Evolutionary conservation across 257 asterid species (phyloP).

Genomic region (Solanum boliviense): DNA sequence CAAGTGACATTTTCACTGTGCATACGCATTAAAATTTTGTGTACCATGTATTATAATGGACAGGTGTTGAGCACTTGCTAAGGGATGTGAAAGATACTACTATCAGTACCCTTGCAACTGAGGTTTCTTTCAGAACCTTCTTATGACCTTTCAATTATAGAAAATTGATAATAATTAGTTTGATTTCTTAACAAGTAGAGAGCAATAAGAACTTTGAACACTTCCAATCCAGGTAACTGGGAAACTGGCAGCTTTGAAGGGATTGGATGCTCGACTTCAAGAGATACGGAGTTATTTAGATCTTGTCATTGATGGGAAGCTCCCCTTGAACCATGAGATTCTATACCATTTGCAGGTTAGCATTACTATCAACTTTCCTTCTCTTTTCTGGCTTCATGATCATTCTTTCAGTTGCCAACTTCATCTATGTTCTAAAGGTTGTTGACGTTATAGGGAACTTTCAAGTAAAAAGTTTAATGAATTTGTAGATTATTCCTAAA

Average conservation of each 20-base stretch:
- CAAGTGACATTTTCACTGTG: background rate
- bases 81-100: slow-evolving; percentile 96
- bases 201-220: background rate
- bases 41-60: background rate
- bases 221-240: slow-evolving; percentile 63
- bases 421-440: background rate
- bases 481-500: background rate
- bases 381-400: background rate
- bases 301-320: slow-evolving; percentile 77
- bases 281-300: slow-evolving; percentile 81
- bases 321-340: slow-evolving; percentile 91
- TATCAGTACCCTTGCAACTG: slow-evolving; percentile 91
- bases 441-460: background rate
- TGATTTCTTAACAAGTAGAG: background rate
- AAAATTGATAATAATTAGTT: background rate
- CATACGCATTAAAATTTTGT: background rate
- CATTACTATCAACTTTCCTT: background rate
- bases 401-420: background rate
- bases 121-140: slow-evolving; percentile 69
- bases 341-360: slow-evolving; percentile 89
- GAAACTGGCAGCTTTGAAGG: slow-evolving; percentile 88
- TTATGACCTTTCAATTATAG: background rate
- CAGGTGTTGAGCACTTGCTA: slow-evolving; percentile 92
- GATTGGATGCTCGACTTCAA: slow-evolving; percentile 83
- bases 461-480: background rate